A percentile compares a stretch with the other conserved stretches of the same genome.
Conservation (phyloP, 495 filamentous ascomycete genomes). For the Neurospora sp. region DNA sequence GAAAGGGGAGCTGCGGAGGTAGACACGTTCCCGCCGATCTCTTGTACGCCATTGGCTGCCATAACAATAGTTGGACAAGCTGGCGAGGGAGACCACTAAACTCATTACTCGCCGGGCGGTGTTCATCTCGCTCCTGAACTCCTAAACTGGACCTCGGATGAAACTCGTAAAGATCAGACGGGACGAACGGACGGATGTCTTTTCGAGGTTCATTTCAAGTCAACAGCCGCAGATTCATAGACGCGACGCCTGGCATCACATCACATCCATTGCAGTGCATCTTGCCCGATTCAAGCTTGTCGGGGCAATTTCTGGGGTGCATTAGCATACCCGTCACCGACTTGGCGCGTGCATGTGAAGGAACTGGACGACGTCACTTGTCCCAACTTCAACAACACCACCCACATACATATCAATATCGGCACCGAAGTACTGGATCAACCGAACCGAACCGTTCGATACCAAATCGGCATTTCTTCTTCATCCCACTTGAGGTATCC, state of each 20-base stretch:
- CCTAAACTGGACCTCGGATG: not conserved
- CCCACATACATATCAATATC: not conserved
- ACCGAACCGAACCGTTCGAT: not conserved
- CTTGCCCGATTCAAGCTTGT: not conserved
- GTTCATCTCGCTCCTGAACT: not conserved
- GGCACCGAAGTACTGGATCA: not conserved
- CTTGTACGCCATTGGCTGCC: not conserved
- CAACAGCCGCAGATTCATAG: not conserved
- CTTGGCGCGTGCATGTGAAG: not conserved
- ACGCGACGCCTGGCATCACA: not conserved
- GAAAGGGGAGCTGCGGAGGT: not conserved
- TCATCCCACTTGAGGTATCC: not conserved
- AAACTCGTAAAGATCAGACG: not conserved
- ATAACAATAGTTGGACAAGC: not conserved
- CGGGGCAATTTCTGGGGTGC: not conserved
- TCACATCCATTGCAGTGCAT: not conserved
- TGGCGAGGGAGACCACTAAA: not conserved
- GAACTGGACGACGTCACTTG: not conserved
- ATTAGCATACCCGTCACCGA: not conserved
- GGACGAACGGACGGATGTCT: not conserved
- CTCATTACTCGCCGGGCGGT: not conserved
- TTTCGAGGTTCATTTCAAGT: not conserved
- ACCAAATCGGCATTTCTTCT: not conserved
- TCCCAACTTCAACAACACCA: not conserved
- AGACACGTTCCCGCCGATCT: not conserved